phyloP scores from a whole-genome alignment of 352 stramenopile species.

The Phytophthora melonis region DNA sequence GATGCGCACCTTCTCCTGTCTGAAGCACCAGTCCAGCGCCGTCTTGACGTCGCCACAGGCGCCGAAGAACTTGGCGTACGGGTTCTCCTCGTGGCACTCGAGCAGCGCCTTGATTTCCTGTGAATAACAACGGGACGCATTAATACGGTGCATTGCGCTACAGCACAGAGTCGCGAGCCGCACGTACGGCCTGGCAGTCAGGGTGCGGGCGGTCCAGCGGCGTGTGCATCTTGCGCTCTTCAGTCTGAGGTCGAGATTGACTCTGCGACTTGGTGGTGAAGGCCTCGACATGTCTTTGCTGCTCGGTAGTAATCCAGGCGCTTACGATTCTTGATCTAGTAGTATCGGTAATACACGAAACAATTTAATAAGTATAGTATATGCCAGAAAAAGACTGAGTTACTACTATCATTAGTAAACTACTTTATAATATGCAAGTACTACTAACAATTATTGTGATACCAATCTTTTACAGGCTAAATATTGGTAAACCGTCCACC shows the following conservation, averaged over 20 bases:
- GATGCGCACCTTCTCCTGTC: conserved; percentile 69
- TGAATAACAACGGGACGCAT: background rate
- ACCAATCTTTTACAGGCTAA: too few species aligned
- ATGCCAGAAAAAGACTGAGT: too few species aligned
- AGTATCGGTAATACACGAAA: too few species aligned
- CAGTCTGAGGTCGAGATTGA: conserved; percentile 30
- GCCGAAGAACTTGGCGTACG: conserved; percentile 80
- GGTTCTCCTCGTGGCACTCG: conserved; percentile 80
- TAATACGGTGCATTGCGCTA: background rate
- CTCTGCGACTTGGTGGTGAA: background rate
- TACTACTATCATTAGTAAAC: too few species aligned
- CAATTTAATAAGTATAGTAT: too few species aligned
- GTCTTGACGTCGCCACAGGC: conserved; percentile 77
- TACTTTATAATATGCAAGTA: too few species aligned
- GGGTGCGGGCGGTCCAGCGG: conserved; percentile 82
- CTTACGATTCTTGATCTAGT: too few species aligned
- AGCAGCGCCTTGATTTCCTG: conserved; percentile 80
- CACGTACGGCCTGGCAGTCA: conserved; percentile 79
- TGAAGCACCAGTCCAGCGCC: conserved; percentile 85
- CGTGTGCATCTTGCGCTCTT: conserved; percentile 65
- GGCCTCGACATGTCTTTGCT: too few species aligned
- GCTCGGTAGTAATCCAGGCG: too few species aligned
- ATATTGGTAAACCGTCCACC: too few species aligned
- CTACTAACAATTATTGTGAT: too few species aligned
- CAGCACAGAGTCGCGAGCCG: background rate